Base-by-base conservation (phyloP, 768 basidiomycete species). In the Suillus paluster region DNA sequence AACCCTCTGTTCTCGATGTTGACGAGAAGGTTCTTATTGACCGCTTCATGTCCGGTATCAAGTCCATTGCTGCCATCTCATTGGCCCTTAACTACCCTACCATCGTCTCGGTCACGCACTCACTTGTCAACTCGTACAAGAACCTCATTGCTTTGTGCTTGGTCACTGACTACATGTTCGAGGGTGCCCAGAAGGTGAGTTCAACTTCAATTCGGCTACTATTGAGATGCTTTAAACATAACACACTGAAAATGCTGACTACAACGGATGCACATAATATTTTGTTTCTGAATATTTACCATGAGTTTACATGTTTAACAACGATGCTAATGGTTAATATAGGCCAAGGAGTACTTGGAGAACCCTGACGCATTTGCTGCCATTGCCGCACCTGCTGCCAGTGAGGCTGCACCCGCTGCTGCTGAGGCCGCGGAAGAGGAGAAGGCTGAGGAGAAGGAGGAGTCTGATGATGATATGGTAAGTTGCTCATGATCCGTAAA, bases 91-190 rank as follows among this genome's bases (percentile, higher is more conserved):
- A 93, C 79, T 97, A 96, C 85, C 97, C 97, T 52, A 99, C 97
- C 58, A 79, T 99, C 68, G 96, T 91, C 66, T 98, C 97, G 46
- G 89, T 99, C 67, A 79, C 85, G 49, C 97, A 99, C 86, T 92
- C 94, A 34, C 87, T 99, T 63, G 94, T 99, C 85, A 98, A 98
- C 83, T 87, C 95, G 48, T 99, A 98, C 92, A 99, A 99, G 89
- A 99, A 99, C 84, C 79, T 99, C 66, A 79, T 99, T 66, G 91
- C 94, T 42, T 78, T 99, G 68, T 89, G 94, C 46, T 79, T 98
- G 61, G 88, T 84, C 50, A 98, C 97, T 63, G 96, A 99, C 50
- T 95, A 95, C 87, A 86, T 89, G 58, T 98, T 98, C 78, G 94
- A 96, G 73, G 95, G 89, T 63, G 85, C 92, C 61, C 94, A 94